These are phyloP conservation scores for Nicotiana tabacum DNA, from an alignment of 257 asterid species.

Conservation along the genomic window DNA sequence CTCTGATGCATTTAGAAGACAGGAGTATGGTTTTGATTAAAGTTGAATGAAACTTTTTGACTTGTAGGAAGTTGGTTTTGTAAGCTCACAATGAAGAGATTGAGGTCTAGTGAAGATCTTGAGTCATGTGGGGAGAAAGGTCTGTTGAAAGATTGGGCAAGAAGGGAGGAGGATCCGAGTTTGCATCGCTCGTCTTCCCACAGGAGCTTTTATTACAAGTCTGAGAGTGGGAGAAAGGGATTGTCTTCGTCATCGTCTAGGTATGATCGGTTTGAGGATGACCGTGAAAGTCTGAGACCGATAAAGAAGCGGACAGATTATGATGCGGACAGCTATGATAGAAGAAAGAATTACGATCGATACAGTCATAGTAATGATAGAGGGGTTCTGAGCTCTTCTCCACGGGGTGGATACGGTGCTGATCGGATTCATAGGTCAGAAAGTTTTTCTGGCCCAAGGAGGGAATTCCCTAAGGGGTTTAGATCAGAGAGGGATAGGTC, in stretches of 20 bases:
- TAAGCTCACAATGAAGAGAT: conserved; percentile 57
- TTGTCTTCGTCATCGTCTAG: conserved; percentile 62
- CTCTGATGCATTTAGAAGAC: not conserved
- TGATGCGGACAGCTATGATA: conserved; percentile 59
- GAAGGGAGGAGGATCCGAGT: conserved; percentile 59
- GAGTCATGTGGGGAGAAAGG: conserved; percentile 72
- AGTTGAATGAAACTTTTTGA: conserved; percentile 15
- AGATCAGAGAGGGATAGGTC: conserved; percentile 96
- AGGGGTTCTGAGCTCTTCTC: conserved; percentile 64
- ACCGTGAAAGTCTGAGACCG: conserved; percentile 63
- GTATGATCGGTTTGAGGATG: conserved; percentile 76
- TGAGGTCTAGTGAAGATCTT: conserved; percentile 87
- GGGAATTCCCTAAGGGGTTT: conserved; percentile 90
- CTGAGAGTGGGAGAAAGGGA: conserved; percentile 70
- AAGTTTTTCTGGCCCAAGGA: conserved; percentile 82
- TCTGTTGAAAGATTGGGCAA: conserved; percentile 70
- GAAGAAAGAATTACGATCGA: conserved; percentile 73
- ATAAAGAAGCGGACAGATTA: conserved; percentile 61
- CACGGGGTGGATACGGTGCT: conserved; percentile 57
- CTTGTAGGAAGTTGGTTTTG: conserved; percentile 10
- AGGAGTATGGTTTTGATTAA: conserved; percentile 4
- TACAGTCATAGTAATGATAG: conserved; percentile 62
- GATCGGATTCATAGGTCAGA: conserved; percentile 74
- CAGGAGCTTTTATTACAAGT: conserved; percentile 62
- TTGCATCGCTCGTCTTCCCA: conserved; percentile 70